Evolutionary conservation across 257 asterid species (phyloP).

Genomic region (Petrea volubilis): DNA sequence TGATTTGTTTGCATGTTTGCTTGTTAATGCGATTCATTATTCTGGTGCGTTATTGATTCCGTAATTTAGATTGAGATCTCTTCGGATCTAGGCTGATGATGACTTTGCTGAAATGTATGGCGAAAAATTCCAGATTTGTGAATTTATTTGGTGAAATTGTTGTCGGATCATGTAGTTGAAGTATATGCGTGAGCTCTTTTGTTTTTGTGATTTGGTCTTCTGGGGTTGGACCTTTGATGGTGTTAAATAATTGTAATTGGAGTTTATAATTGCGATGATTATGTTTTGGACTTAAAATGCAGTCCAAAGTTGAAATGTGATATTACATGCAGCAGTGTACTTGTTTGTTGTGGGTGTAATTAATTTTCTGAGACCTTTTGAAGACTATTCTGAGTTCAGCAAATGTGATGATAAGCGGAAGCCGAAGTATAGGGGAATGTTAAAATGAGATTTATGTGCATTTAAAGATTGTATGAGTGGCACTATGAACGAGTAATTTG

Average conservation of each 20-base stretch:
- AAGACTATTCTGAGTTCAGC: background rate
- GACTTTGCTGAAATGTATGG: constrained; percentile 1
- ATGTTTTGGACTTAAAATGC: constrained; percentile 4
- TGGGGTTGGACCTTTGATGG: background rate
- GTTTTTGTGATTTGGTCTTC: constrained; percentile 4
- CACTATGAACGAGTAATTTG: background rate
- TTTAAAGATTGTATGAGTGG: background rate
- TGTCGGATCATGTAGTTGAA: constrained; percentile 18
- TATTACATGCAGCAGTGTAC: background rate
- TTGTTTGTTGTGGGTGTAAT: background rate
- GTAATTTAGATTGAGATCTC: constrained; percentile 13
- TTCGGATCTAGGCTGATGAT: constrained; percentile 25
- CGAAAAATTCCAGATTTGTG: constrained; percentile 1
- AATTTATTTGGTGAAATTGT: constrained; percentile 7
- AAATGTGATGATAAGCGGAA: background rate
- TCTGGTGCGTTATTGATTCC: background rate
- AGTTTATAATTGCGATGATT: too few relatives aligned
- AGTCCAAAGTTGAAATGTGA: background rate
- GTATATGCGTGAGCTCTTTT: background rate
- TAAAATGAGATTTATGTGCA: constrained; percentile 6
- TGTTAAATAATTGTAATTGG: background rate
- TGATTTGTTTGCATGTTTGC: constrained; percentile 13
- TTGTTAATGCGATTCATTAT: constrained; percentile 19
- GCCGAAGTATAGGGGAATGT: background rate
- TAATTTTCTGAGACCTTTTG: background rate